Evolutionary conservation across 2,329 filamentous ascomycete species (phyloP).

Genomic region (Myriosclerotinia curreyana): DNA sequence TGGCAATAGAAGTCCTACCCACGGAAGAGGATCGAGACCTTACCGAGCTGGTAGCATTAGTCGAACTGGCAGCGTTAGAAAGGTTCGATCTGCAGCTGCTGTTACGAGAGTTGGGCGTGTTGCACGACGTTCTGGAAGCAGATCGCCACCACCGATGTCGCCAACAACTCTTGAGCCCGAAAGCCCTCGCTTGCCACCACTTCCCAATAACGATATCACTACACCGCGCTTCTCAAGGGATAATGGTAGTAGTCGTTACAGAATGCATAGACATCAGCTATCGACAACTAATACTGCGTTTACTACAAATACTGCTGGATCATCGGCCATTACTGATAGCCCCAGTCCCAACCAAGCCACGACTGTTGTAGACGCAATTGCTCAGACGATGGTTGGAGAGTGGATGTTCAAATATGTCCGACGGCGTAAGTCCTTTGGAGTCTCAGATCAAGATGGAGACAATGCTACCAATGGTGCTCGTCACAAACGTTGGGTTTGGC

Average conservation of each 20-base stretch:
- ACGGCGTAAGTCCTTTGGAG: constrained; percentile 85
- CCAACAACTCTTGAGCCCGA: constrained; percentile 65
- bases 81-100: constrained; percentile 78
- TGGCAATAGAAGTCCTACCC: constrained; percentile 75
- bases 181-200: constrained; percentile 68
- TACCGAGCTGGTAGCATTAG: constrained; percentile 64
- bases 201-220: constrained; percentile 70
- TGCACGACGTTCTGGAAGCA: constrained; percentile 50
- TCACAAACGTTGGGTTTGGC: constrained; percentile 97
- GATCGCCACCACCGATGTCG: constrained; percentile 64
- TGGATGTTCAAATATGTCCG: constrained; percentile 94
- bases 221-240: constrained; percentile 49
- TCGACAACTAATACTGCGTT: constrained; percentile 55
- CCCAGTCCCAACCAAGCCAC: constrained; percentile 57
- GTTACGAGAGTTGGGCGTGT: constrained; percentile 56
- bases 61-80: constrained; percentile 62
- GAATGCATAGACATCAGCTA: constrained; percentile 53
- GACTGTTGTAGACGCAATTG: constrained; percentile 91
- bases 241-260: constrained; percentile 44
- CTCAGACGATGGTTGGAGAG: constrained; percentile 97
- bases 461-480: constrained; percentile 64
- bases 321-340: constrained; percentile 4
- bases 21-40: constrained; percentile 50
- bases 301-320: constrained; percentile 34
- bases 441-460: constrained; percentile 66